A percentile compares a stretch with the other conserved stretches of the same genome.
phyloP scores from a whole-genome alignment of 2,329 filamentous ascomycete species.

The Harringtonia aguacate region DNA sequence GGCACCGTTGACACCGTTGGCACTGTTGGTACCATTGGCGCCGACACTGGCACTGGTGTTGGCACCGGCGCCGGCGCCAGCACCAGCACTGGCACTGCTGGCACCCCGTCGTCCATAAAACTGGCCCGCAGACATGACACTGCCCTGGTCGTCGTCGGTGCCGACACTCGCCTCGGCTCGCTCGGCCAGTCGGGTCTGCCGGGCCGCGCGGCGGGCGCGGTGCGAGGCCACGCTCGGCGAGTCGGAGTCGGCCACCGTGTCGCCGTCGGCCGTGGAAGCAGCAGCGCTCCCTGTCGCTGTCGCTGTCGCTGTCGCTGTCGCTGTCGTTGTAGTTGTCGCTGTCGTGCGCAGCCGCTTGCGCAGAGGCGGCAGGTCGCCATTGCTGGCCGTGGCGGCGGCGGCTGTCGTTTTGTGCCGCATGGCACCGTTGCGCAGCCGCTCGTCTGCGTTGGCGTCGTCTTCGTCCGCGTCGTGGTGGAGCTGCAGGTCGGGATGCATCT shows the following conservation, averaged over 20 bases:
- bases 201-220: not conserved
- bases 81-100: not conserved
- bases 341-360: not conserved
- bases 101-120: conserved; percentile 1
- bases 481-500: not conserved
- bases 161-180: not conserved
- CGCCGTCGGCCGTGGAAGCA: too few species aligned
- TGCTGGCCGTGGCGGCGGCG: not conserved
- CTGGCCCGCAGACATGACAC: conserved; percentile 1
- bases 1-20: not conserved
- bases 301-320: not conserved
- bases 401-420: not conserved
- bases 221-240: not conserved
- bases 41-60: not conserved
- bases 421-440: not conserved
- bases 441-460: not conserved
- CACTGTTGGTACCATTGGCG: not conserved
- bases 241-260: conserved; percentile 1
- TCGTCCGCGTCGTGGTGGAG: not conserved
- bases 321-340: not conserved
- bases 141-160: conserved; percentile 5
- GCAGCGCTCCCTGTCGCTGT: too few species aligned
- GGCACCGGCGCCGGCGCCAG: not conserved
- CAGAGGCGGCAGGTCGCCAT: not conserved
- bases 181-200: not conserved